Evolutionary conservation across 345 rosid genomes (phyloP).

Genomic region (Moringa oleifera): DNA sequence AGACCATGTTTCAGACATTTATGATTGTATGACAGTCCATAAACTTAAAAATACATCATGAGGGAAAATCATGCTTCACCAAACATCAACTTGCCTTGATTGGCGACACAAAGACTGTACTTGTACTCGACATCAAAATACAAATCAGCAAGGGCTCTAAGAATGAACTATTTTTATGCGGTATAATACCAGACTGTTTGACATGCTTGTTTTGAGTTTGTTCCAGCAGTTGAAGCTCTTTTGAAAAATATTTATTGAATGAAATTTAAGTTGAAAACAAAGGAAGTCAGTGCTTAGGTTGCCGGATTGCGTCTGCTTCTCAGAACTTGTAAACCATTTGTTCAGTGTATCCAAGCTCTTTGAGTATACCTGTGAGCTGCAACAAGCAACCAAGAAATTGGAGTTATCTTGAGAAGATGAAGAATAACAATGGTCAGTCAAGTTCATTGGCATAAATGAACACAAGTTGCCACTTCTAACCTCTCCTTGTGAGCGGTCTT

Average conservation of each 20-base stretch:
- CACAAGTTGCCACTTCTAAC: conserved; percentile 27
- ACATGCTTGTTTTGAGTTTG: no score
- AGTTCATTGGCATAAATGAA: neutral
- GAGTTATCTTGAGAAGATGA: neutral
- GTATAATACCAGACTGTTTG: no score
- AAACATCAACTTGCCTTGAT: no score
- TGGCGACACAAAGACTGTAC: no score
- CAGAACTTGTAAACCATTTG: conserved; percentile 94
- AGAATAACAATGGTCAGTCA: neutral
- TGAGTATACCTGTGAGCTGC: conserved; percentile 84
- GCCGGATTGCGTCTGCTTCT: conserved; percentile 12
- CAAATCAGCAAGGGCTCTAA: no score
- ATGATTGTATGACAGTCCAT: no score
- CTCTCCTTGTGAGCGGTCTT: conserved; percentile 90
- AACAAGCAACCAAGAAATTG: conserved; percentile 9
- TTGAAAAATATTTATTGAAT: no score
- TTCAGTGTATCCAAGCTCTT: conserved; percentile 78
- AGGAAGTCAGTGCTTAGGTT: conserved; percentile 2
- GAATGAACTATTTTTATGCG: no score
- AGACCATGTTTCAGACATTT: no score
- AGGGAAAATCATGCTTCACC: no score
- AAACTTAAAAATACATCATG: no score
- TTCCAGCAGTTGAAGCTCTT: neutral
- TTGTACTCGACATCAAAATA: no score
- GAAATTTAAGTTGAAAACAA: neutral